Percentiles rank a stretch among this genome's conserved stretches.
These are phyloP conservation scores for Dacryopinax spathularia DNA, from an alignment of 768 basidiomycete species.

Conservation along the genomic window DNA sequence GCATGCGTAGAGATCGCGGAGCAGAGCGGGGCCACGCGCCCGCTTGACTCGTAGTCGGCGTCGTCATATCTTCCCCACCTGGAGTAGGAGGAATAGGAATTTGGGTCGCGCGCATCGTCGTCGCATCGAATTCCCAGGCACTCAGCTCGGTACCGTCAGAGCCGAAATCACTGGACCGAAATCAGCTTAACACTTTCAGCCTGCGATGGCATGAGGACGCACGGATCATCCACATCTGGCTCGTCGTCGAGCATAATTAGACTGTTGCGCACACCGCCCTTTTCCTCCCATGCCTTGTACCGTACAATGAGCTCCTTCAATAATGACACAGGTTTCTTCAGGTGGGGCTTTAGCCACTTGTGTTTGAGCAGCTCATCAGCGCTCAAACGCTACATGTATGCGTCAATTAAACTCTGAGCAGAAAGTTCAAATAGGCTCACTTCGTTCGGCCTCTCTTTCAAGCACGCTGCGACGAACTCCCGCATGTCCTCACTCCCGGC, in stretches of 20 bases:
- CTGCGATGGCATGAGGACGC: slow-evolving; percentile 1
- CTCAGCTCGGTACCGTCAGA: not conserved
- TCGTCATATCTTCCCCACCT: slow-evolving; percentile 11
- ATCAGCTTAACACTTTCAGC: slow-evolving; percentile 11
- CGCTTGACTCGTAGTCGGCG: not conserved
- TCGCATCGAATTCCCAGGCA: slow-evolving; percentile 6
- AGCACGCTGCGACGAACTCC: slow-evolving; percentile 71
- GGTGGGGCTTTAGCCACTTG: slow-evolving; percentile 75
- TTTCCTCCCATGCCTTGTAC: slow-evolving; percentile 55
- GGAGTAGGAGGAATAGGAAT: slow-evolving; percentile 16
- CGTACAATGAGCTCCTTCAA: slow-evolving; percentile 71
- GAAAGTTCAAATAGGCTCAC: slow-evolving; percentile 30
- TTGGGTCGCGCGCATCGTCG: not conserved
- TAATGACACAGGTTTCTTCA: slow-evolving; percentile 50
- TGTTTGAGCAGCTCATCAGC: slow-evolving; percentile 74
- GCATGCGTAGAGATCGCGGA: slow-evolving; percentile 60
- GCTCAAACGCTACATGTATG: slow-evolving; percentile 47
- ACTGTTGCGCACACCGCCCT: slow-evolving; percentile 60
- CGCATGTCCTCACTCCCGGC: slow-evolving; percentile 75
- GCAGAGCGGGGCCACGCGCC: slow-evolving; percentile 26
- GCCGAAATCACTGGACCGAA: not conserved
- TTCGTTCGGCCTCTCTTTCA: slow-evolving; percentile 66
- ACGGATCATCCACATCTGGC: slow-evolving; percentile 51
- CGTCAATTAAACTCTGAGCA: not conserved
- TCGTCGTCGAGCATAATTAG: slow-evolving; percentile 56